Base-by-base conservation (phyloP, 1,139 yeast species). In the Williopsis jadinii region DNA sequence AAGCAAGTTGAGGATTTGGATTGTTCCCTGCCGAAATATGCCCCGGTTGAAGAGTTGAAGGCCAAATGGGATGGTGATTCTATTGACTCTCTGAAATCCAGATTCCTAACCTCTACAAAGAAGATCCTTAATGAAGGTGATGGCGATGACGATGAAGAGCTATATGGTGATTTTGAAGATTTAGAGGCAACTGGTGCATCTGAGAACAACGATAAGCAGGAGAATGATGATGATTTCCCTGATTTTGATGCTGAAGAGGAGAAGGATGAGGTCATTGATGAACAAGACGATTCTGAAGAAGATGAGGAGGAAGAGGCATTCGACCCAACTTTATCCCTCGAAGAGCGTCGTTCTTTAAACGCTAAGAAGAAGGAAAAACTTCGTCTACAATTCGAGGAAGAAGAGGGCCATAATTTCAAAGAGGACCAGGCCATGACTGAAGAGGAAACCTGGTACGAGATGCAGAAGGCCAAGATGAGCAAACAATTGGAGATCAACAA, bases 381-480 rank as follows among this genome's bases (percentile, higher is more conserved):
- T 46, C 79, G 88, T 47, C 70, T 85, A 55, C 97, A 92, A 59
- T 87, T 92, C 56, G 97, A 88, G 59, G 94, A 85, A 53, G 95
- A 84, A 64, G 95, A 86, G 61, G 80, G 73, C 40, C 82, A 76
- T 26, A 90, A 83, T 50, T 72, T 85, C 37, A 88, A 84, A 46
- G 88, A 82, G 60, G 90, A 82, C 60, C 42, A 81, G 32, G 79
- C 77, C 28, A 84, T 81, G 58, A 84, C 84, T 36, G 81, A 78
- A 49, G 77, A 76, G 48, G 97, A 92, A 54, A 88, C 96, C 1
- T 94, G 98, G 98, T 94, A 92, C 61, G 97, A 92, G 60, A 77
- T 85, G 62, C 97, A 94, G 63, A 94, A 94, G 66, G 94, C 95
- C 47, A 92, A 90, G 58, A 90, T 94, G 79, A 92, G 96, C 45